phyloP scores from a whole-genome alignment of 1,139 yeast species.

The Geotrichum citri-aurantii region DNA sequence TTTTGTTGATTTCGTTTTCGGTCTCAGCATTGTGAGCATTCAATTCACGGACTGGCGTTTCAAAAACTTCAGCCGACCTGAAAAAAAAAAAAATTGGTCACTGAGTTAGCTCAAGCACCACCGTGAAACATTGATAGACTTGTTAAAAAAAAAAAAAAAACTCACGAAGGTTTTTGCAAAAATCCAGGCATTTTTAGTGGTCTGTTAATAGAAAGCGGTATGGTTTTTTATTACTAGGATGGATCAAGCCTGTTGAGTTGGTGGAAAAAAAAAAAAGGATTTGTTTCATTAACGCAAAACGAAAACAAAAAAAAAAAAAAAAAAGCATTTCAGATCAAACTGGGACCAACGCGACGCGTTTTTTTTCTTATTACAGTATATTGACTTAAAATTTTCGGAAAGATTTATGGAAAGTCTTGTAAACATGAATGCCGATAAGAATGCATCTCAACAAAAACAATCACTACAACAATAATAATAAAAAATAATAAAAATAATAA shows the following conservation, averaged over 20 bases:
- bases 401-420: no score
- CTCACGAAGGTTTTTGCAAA: not conserved
- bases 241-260: no score
- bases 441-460: not conserved
- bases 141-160: not conserved
- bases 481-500: no score
- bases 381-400: not conserved
- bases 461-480: no score
- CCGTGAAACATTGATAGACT: no score
- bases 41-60: not conserved
- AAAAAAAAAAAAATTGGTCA: not conserved
- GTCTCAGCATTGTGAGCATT: not conserved
- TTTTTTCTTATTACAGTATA: not conserved
- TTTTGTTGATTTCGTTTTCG: constrained; percentile 18
- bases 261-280: not conserved
- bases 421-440: not conserved
- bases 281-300: not conserved
- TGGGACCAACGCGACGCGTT: not conserved
- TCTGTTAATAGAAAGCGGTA: not conserved
- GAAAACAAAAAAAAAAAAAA: not conserved
- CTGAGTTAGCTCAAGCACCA: not conserved
- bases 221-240: no score
- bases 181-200: not conserved
- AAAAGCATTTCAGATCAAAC: not conserved
- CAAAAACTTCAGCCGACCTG: not conserved